Conservation (phyloP, 257 asterid species). For the Penstemon barbatus region DNA sequence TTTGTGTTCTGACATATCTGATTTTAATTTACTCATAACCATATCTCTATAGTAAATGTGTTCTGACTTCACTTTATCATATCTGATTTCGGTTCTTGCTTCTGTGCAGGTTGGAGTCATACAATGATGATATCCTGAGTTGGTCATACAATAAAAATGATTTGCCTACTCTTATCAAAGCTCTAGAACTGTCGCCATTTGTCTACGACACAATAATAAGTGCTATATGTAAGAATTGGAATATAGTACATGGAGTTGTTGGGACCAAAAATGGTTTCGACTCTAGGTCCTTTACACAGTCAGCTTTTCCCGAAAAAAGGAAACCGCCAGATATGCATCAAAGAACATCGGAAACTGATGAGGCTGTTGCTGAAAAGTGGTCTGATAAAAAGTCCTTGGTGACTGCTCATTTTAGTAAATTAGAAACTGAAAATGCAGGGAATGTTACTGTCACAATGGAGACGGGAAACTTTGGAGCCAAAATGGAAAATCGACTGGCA, state of each 20-base stretch:
- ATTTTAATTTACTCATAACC: neutral
- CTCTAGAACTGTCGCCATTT: conserved; percentile 51
- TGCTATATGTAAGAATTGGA: conserved; percentile 58
- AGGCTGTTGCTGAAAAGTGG: conserved; percentile 38
- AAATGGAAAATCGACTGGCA: conserved; percentile 50
- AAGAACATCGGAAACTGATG: conserved; percentile 32
- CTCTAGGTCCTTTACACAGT: conserved; percentile 36
- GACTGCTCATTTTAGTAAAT: conserved; percentile 36
- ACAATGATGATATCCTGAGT: conserved; percentile 45
- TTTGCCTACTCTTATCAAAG: conserved; percentile 58
- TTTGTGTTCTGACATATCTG: neutral
- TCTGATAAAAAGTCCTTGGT: conserved; percentile 34
- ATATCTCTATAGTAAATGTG: neutral
- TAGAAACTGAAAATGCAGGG: conserved; percentile 46
- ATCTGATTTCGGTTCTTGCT: conserved; percentile 27
- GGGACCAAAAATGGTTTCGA: conserved; percentile 46
- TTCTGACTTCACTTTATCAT: conserved; percentile 15
- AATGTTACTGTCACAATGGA: conserved; percentile 27
- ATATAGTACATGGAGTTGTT: conserved; percentile 46
- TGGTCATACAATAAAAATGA: conserved; percentile 65
- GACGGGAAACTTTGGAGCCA: conserved; percentile 39
- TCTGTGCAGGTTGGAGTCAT: conserved; percentile 68
- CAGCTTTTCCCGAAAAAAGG: conserved; percentile 34
- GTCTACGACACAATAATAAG: conserved; percentile 44
- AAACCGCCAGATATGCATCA: conserved; percentile 31